Evolutionary conservation across 148 eudicot genomes (phyloP).

Genomic region (Chenopodium album): DNA sequence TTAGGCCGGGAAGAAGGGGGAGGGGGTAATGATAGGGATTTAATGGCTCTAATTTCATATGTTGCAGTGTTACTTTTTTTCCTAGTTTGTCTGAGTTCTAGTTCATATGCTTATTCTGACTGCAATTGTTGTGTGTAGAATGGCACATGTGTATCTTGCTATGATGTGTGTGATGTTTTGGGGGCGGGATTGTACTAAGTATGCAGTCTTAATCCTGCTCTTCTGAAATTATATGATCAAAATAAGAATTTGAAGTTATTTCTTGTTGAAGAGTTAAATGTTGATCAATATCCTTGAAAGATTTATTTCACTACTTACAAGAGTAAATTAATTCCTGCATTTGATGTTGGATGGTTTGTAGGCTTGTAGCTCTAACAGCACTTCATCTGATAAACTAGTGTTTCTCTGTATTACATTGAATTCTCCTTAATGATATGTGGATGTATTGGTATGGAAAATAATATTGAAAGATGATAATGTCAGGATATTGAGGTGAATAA

Average conservation of each 20-base stretch:
- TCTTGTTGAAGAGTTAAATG: background rate
- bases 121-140: background rate
- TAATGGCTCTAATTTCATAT: background rate
- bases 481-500: constrained; percentile 65
- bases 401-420: background rate
- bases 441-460: background rate
- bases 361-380: background rate
- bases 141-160: background rate
- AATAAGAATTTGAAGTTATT: background rate
- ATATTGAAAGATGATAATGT: constrained; percentile 8
- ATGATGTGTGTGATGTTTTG: background rate
- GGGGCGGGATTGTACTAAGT: background rate
- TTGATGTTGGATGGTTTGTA: background rate
- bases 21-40: background rate
- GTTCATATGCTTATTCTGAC: background rate
- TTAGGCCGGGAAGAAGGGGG: background rate
- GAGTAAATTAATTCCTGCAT: background rate
- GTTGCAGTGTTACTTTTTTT: background rate
- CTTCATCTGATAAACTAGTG: background rate
- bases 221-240: background rate
- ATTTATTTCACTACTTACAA: too few species aligned
- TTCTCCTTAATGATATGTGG: background rate
- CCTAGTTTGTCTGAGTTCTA: background rate
- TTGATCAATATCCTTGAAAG: background rate
- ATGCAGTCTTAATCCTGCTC: background rate